These are phyloP conservation scores for Pichia sp. DNA, from an alignment of 1,139 yeast genomes.

Conservation along the genomic window DNA sequence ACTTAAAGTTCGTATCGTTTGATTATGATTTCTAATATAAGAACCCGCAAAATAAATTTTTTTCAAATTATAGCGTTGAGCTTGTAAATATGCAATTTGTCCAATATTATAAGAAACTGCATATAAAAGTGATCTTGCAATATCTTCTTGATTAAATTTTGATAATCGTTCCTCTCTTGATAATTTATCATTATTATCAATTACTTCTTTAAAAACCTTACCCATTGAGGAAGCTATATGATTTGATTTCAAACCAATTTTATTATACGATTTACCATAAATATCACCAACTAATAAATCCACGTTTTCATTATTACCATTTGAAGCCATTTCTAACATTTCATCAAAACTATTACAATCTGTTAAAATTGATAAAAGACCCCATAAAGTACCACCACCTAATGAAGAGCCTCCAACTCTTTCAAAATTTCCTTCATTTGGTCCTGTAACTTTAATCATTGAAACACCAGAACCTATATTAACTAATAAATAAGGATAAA, in stretches of 20 bases:
- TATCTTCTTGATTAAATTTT: conserved; percentile 65
- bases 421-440: conserved; percentile 62
- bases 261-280: conserved; percentile 82
- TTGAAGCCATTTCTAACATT: conserved; percentile 86
- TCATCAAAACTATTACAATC: conserved; percentile 88
- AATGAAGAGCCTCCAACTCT: conserved; percentile 94
- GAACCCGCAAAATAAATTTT: conserved; percentile 96
- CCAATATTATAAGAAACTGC: conserved; percentile 94
- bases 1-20: conserved; percentile 88
- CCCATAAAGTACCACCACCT: conserved; percentile 99
- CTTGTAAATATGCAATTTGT: conserved; percentile 92
- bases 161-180: conserved; percentile 40
- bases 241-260: conserved; percentile 83
- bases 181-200: conserved; percentile 25
- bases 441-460: conserved; percentile 86
- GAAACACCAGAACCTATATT: conserved; percentile 97
- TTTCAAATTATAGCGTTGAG: conserved; percentile 73
- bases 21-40: conserved; percentile 89
- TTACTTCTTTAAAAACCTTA: conserved; percentile 73
- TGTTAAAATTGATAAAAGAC: conserved; percentile 77
- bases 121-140: conserved; percentile 77
- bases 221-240: conserved; percentile 97
- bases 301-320: conserved; percentile 85
- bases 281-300: conserved; percentile 96
- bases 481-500: conserved; percentile 73